Evolutionary conservation across 2,329 filamentous ascomycete genomes (phyloP).

Genomic region (Clonostachys solani): DNA sequence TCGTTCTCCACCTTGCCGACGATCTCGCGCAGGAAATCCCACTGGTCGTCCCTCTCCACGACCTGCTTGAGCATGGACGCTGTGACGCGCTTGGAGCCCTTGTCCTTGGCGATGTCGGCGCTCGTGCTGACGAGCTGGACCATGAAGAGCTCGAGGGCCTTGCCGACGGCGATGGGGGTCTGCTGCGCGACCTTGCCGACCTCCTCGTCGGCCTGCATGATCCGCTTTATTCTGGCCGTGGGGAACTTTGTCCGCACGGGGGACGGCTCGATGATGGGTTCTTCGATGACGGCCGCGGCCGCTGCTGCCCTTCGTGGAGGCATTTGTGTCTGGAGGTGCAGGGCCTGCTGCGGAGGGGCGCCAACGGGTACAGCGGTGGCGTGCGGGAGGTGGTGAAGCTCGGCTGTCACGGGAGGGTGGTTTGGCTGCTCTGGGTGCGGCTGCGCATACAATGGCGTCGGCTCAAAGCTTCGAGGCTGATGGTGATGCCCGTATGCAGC

Average conservation of each 20-base stretch:
- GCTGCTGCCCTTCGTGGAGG: slow-evolving; percentile 22
- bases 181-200: slow-evolving; percentile 98
- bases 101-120: slow-evolving; percentile 75
- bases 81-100: slow-evolving; percentile 84
- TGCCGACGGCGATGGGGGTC: slow-evolving; percentile 91
- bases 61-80: slow-evolving; percentile 90
- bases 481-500: too few relatives aligned
- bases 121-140: slow-evolving; percentile 87
- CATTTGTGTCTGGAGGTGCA: slow-evolving; percentile 16
- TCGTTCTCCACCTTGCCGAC: slow-evolving; percentile 75
- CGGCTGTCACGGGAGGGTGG: too few relatives aligned
- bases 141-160: slow-evolving; percentile 97
- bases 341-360: too few relatives aligned
- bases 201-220: slow-evolving; percentile 99
- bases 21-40: slow-evolving; percentile 91
- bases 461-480: too few relatives aligned
- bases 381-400: too few relatives aligned
- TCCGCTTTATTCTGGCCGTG: slow-evolving; percentile 94
- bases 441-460: too few relatives aligned
- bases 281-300: slow-evolving; percentile 24
- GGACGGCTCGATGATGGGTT: slow-evolving; percentile 51
- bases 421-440: too few relatives aligned
- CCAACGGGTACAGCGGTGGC: too few relatives aligned
- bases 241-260: slow-evolving; percentile 94
- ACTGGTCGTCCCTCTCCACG: slow-evolving; percentile 82